Evolutionary conservation across 805 yeast genomes (phyloP), one percentile per base, ranked within the genome.

Genomic region (Ascoidea asiatica): DNA sequence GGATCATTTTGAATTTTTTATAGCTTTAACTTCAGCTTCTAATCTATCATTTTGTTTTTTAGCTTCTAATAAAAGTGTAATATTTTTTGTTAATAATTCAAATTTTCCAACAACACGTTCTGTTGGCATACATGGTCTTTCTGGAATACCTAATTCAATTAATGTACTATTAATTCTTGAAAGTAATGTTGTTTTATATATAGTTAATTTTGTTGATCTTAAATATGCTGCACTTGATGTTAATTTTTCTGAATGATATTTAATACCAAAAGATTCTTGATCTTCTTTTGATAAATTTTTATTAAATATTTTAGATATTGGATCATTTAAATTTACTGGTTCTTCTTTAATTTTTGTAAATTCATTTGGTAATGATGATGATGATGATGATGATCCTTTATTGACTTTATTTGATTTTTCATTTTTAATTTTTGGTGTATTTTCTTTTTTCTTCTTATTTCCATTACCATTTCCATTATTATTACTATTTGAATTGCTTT

Each of bases 71-170:
- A 90, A 65, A 1, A 81, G 72, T 11, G 77, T 78, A 23, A 86
- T 83, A 0, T 79, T 67, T 50, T 79, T 78, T 42, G 83, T 69
- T 43, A 92, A 62, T 46, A 76, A 77, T 53, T 90, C 97, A 56
- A 82, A 88, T 54, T 76, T 77, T 5, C 79, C 70, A 61, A 86
- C 75, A 1, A 89, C 87, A 43, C 70, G 77, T 35, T 81, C 76
- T 0, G 97, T 84, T 4, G 95, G 90, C 81, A 92, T 81, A 1
- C 80, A 79, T 1, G 97, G 97, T 51, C 81, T 80, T 4, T 78
- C 63, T 0, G 96, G 81, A 7, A 92, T 62, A 3, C 80, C 88
- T 48, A 92, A 62, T 56, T 92, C 98, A 46, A 80, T 82, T 48
- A 90, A 61, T 8, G 79, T 69, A 17, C 75, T 72, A 22, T 63